Base-by-base conservation (phyloP, 176 grass and related monocot species). In the bread wheat (Triticum aestivum) region DNA sequence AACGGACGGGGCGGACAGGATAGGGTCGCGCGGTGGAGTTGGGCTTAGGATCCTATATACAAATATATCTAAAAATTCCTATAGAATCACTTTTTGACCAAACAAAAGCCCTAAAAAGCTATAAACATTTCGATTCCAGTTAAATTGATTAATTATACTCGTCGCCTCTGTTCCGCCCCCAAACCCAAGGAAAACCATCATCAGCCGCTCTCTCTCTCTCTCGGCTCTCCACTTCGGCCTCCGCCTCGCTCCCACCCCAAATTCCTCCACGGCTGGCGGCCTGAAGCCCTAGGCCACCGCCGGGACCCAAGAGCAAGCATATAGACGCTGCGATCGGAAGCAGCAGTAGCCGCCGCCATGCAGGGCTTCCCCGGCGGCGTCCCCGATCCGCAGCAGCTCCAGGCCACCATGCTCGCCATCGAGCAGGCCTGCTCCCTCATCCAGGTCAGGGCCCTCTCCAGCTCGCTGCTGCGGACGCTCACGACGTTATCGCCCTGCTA, bases 391-490 rank as follows among this genome's bases (percentile, higher is more conserved):
- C 83, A 89, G 69, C 89, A 90, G 61, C 91, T 98, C 49, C 96
- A 91, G 83, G 90, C 96, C 79, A 94, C 96, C 75, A 91, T 95
- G 93, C 45, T 87, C 24, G 90, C 96, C 65, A 91, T 98, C 70
- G 96, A 98, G 75, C 91, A 90, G 34, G 96, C 90, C 49, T 98
- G 93, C 86, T 95, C 96, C 61, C 86, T 89, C 68, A 92, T 95
- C 80, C 91, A 98, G 96, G 96, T 96, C 61, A 0, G 21, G 35
- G 4, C 41, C 83, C 61, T 54, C 29, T 56, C 61, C 59, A 74
- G n/a, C 85, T 29, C 59, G 4, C 59, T 61, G 8, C 37, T 5
- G 59, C 9, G n/a, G 68, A 18, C 42, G 56, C 58, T 75, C 11
- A 64, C 27, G 29, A 45, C 32, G 42, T 54, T 44, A 7, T 18